A percentile compares a stretch with the other conserved stretches of the same genome.
phyloP scores from a whole-genome alignment of 345 rosid genomes.

The Rhizophora apiculata region DNA sequence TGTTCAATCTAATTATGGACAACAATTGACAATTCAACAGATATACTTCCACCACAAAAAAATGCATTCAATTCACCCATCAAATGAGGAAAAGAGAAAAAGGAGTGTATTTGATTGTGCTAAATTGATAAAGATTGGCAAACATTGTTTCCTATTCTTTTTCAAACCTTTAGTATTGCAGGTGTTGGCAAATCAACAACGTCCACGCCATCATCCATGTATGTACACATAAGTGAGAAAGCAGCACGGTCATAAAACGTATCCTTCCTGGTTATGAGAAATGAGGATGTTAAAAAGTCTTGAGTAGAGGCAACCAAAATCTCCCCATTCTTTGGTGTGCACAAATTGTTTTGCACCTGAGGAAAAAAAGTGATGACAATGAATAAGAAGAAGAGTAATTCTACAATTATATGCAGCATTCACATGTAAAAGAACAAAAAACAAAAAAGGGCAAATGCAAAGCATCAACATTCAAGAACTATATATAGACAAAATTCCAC shows the following conservation, averaged over 20 bases:
- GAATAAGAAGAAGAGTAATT: background rate
- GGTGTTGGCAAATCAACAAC: constrained; percentile 89
- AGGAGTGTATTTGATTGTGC: background rate
- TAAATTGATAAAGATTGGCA: background rate
- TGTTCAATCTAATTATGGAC: background rate
- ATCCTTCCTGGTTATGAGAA: constrained; percentile 93
- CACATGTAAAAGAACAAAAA: constrained; percentile 10
- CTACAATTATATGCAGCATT: constrained; percentile 7
- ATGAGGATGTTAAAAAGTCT: constrained; percentile 91
- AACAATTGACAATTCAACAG: background rate
- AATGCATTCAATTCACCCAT: background rate
- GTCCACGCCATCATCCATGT: constrained; percentile 89
- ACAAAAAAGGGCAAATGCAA: background rate
- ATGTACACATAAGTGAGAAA: constrained; percentile 81
- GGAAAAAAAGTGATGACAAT: constrained; percentile 10
- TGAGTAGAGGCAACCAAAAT: constrained; percentile 96
- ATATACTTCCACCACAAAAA: background rate
- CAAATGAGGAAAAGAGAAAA: too few relatives aligned
- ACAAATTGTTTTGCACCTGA: constrained; percentile 97
- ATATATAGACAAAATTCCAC: background rate
- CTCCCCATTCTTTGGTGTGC: constrained; percentile 99
- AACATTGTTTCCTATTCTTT: constrained; percentile 4
- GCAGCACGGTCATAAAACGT: constrained; percentile 94
- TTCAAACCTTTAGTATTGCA: constrained; percentile 68
- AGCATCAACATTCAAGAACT: background rate